phyloP scores from a whole-genome alignment of 1,284 basidiomycete species.

The Microbotryum lychnidis-dioicae region DNA sequence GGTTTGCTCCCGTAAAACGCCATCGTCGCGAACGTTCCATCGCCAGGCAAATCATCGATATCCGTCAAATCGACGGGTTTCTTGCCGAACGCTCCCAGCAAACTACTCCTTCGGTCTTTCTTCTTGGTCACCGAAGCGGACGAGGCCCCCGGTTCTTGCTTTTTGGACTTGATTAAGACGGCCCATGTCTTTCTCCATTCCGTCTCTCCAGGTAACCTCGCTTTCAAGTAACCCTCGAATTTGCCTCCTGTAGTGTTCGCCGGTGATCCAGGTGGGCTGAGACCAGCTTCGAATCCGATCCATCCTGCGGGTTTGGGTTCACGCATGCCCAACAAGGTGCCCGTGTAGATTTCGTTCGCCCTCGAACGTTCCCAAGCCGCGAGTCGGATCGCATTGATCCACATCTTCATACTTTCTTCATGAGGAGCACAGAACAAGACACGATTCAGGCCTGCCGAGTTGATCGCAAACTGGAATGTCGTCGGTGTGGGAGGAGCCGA shows the following conservation, averaged over 20 bases:
- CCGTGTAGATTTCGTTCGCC: conserved; percentile 95
- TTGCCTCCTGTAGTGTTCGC: conserved; percentile 46
- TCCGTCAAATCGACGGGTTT: conserved; percentile 12
- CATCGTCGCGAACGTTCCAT: conserved; percentile 43
- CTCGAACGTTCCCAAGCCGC: conserved; percentile 92
- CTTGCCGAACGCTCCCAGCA: conserved; percentile 25
- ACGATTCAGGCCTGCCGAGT: conserved; percentile 87
- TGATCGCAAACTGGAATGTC: conserved; percentile 73
- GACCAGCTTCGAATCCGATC: conserved; percentile 22
- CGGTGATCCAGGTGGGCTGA: neutral
- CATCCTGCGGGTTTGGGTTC: conserved; percentile 23
- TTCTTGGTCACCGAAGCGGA: conserved; percentile 16
- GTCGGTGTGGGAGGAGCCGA: conserved; percentile 45
- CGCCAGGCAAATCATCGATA: conserved; percentile 20
- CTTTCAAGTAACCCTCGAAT: conserved; percentile 87
- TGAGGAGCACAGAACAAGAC: conserved; percentile 78
- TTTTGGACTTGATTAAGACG: conserved; percentile 48
- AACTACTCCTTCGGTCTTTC: conserved; percentile 23
- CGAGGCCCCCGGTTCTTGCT: neutral
- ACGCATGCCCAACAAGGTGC: conserved; percentile 70
- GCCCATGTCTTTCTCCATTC: conserved; percentile 95
- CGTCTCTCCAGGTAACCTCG: conserved; percentile 85
- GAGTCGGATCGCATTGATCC: conserved; percentile 84
- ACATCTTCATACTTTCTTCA: conserved; percentile 59
- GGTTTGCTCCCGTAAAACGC: conserved; percentile 47